Evolutionary conservation across 768 basidiomycete genomes (phyloP).

Genomic region (Nidula microcarpa): DNA sequence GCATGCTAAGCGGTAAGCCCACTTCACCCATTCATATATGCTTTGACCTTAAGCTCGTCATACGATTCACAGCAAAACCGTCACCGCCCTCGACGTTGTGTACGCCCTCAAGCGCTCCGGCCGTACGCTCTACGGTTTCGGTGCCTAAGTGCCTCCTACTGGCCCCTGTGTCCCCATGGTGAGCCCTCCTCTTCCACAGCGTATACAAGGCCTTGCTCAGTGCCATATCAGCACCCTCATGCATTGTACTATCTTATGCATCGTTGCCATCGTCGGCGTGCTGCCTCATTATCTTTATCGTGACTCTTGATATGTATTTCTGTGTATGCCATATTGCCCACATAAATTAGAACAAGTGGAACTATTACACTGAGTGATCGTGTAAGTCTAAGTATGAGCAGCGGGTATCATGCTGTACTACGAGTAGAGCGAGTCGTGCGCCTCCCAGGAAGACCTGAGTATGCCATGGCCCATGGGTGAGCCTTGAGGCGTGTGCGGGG

Average conservation of each 20-base stretch:
- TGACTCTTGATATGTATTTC: conserved; percentile 5
- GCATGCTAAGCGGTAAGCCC: conserved; percentile 75
- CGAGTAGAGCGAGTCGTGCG: neutral
- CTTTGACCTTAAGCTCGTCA: conserved; percentile 5
- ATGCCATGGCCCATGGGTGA: neutral
- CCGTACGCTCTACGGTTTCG: conserved; percentile 81
- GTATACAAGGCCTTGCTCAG: neutral
- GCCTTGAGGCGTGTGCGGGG: neutral
- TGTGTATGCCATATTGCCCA: conserved; percentile 6
- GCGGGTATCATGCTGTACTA: neutral
- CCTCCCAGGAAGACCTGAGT: neutral
- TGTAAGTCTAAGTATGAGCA: neutral
- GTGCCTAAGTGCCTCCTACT: conserved; percentile 41
- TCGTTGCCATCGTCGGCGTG: neutral
- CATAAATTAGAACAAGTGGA: conserved; percentile 1
- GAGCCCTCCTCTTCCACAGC: neutral
- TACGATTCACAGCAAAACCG: conserved; percentile 57
- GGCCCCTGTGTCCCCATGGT: neutral
- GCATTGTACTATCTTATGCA: neutral
- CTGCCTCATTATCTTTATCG: conserved; percentile 1
- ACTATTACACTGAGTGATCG: neutral
- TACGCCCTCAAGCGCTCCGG: conserved; percentile 73
- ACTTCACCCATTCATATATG: neutral
- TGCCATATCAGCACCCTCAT: neutral
- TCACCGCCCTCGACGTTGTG: conserved; percentile 84